These are phyloP conservation scores for Saprolegnia diclina DNA, from an alignment of 352 stramenopile species.

Conservation along the genomic window DNA sequence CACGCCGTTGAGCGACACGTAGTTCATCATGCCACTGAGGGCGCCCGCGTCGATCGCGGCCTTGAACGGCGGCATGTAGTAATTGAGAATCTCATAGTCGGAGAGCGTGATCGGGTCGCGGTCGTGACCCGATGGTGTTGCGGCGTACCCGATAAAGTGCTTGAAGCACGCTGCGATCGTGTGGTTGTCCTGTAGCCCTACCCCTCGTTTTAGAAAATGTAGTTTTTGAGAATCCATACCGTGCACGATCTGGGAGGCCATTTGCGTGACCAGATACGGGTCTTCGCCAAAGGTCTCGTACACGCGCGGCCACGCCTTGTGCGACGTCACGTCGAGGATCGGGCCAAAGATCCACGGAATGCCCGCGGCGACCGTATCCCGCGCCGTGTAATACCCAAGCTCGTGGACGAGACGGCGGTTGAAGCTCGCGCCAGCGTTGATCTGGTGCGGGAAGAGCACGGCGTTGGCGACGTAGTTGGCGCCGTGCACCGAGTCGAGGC, in stretches of 20 bases:
- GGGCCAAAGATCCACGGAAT: constrained; percentile 77
- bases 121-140: constrained; percentile 37
- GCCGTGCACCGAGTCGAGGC: constrained; percentile 67
- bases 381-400: constrained; percentile 45
- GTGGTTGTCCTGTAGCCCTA: constrained; percentile 35
- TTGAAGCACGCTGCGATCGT: constrained; percentile 51
- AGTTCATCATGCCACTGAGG: constrained; percentile 29
- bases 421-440: constrained; percentile 72
- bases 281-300: constrained; percentile 86
- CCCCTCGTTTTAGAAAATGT: constrained; percentile 17
- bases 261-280: constrained; percentile 45
- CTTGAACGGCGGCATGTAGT: constrained; percentile 30
- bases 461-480: constrained; percentile 59
- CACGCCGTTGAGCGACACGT: constrained; percentile 40
- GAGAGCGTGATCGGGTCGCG: constrained; percentile 34
- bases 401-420: constrained; percentile 44
- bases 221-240: no score
- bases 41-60: constrained; percentile 30
- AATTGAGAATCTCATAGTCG: constrained; percentile 32
- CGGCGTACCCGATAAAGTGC: constrained; percentile 42
- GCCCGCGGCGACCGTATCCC: constrained; percentile 55
- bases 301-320: constrained; percentile 54
- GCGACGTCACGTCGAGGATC: constrained; percentile 63
- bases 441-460: constrained; percentile 62
- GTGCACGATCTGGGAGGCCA: constrained; percentile 44